A percentile compares a stretch with the other conserved stretches of the same genome.
phyloP scores from a whole-genome alignment of 148 eudicot species.

The Polygonum maritimum region DNA sequence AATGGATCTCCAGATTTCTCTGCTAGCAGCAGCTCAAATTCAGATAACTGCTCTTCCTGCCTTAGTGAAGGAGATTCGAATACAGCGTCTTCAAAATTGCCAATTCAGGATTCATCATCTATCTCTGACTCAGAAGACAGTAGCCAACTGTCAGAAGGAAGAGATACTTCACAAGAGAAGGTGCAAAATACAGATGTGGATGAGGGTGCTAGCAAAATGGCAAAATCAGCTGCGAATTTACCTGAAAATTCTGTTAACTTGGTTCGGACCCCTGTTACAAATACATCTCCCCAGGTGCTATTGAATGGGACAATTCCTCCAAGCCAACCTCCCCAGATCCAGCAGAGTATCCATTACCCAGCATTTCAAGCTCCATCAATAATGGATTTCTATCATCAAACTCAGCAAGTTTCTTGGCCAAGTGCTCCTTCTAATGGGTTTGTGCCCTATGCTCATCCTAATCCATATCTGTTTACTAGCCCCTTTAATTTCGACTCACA shows the following conservation, averaged over 20 bases:
- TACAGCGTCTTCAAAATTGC: slow-evolving; percentile 50
- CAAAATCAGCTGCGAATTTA: slow-evolving; percentile 14
- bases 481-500: slow-evolving; percentile 49
- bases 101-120: slow-evolving; percentile 56
- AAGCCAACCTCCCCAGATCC: slow-evolving; percentile 40
- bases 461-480: slow-evolving; percentile 52
- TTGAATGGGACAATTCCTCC: slow-evolving; percentile 30
- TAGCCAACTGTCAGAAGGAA: slow-evolving; percentile 54
- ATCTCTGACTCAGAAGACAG: slow-evolving; percentile 82
- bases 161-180: slow-evolving; percentile 34
- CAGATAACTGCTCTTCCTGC: slow-evolving; percentile 88
- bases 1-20: slow-evolving; percentile 36
- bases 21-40: slow-evolving; percentile 55
- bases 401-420: slow-evolving; percentile 58
- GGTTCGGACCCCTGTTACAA: slow-evolving; percentile 20
- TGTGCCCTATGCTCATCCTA: slow-evolving; percentile 51
- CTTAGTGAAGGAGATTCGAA: slow-evolving; percentile 88
- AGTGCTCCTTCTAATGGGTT: slow-evolving; percentile 59
- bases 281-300: slow-evolving; percentile 17
- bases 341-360: slow-evolving; percentile 52
- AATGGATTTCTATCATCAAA: slow-evolving; percentile 69
- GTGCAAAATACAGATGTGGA: slow-evolving; percentile 13
- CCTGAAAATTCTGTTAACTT: slow-evolving; percentile 17
- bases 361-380: slow-evolving; percentile 58
- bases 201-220: slow-evolving; percentile 19